phyloP scores from a whole-genome alignment of 148 eudicot species.

The Amaranthus cruentus region DNA sequence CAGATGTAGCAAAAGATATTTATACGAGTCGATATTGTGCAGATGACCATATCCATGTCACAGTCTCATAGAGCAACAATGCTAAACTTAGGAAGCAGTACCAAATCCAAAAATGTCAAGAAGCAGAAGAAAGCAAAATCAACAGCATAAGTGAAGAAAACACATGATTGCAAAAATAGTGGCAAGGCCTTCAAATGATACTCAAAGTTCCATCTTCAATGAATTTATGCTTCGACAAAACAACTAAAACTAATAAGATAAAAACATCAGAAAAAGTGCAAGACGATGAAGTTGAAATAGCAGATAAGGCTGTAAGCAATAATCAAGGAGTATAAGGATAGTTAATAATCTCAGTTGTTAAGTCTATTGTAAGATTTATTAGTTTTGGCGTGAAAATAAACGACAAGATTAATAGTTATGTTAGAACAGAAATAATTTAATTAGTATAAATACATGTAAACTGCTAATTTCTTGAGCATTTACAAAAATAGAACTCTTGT shows the following conservation, averaged over 20 bases:
- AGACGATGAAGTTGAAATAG: neutral
- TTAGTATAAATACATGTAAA: no score
- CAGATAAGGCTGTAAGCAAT: no score
- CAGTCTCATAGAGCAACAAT: neutral
- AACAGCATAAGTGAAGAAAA: neutral
- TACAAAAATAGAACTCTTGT: no score
- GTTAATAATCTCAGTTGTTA: no score
- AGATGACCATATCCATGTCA: neutral
- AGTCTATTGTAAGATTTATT: no score
- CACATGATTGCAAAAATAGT: no score
- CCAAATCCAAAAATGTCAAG: neutral
- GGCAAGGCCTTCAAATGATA: neutral
- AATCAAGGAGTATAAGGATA: no score
- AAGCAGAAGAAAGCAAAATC: neutral
- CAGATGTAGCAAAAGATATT: neutral
- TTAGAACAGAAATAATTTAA: no score
- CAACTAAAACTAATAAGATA: neutral
- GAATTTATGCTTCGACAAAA: neutral
- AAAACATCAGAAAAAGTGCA: neutral
- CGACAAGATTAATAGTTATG: no score
- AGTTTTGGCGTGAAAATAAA: no score
- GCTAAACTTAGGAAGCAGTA: neutral
- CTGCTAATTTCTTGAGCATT: no score
- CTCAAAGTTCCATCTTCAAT: neutral
- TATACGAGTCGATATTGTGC: neutral